A percentile compares a stretch with the other conserved stretches of the same genome.
These are phyloP conservation scores for Theobroma grandiflorum DNA, from an alignment of 441 rosid genomes.

Conservation along the genomic window DNA sequence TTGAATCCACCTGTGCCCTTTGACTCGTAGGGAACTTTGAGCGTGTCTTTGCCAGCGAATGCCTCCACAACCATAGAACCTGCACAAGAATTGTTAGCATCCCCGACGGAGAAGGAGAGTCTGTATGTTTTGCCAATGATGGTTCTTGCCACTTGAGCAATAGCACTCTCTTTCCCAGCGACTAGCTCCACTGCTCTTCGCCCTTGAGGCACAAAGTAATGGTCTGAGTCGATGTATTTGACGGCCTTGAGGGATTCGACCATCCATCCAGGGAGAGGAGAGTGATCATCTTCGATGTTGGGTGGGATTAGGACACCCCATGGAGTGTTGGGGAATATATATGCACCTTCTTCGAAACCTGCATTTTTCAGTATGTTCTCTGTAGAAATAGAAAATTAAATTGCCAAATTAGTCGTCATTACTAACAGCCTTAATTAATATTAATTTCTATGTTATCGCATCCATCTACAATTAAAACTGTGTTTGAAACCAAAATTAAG, in stretches of 20 bases:
- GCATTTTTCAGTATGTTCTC: conserved; percentile 78
- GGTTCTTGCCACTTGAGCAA: conserved; percentile 62
- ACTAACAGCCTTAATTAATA: no score
- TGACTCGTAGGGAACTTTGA: conserved; percentile 64
- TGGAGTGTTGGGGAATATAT: conserved; percentile 71
- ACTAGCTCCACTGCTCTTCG: conserved; percentile 64
- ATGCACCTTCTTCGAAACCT: conserved; percentile 87
- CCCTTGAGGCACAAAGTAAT: conserved; percentile 65
- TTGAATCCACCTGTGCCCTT: conserved; percentile 71
- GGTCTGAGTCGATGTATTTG: conserved; percentile 74
- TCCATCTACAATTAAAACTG: no score
- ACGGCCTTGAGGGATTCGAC: conserved; percentile 92
- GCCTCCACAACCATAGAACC: conserved; percentile 74
- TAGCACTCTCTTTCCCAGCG: conserved; percentile 73
- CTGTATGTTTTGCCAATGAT: conserved; percentile 51
- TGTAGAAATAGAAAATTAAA: conserved; percentile 33
- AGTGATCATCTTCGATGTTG: conserved; percentile 84
- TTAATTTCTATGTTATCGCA: not conserved
- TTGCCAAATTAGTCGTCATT: not conserved
- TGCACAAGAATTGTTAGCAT: conserved; percentile 62
- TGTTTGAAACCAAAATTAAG: not conserved
- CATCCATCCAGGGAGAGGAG: conserved; percentile 90
- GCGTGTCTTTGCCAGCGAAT: conserved; percentile 55
- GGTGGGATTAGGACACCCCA: conserved; percentile 90
- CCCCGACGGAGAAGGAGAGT: conserved; percentile 63